Evolutionary conservation across 2,329 filamentous ascomycete genomes (phyloP).

Genomic region (Fusarium sp.): DNA sequence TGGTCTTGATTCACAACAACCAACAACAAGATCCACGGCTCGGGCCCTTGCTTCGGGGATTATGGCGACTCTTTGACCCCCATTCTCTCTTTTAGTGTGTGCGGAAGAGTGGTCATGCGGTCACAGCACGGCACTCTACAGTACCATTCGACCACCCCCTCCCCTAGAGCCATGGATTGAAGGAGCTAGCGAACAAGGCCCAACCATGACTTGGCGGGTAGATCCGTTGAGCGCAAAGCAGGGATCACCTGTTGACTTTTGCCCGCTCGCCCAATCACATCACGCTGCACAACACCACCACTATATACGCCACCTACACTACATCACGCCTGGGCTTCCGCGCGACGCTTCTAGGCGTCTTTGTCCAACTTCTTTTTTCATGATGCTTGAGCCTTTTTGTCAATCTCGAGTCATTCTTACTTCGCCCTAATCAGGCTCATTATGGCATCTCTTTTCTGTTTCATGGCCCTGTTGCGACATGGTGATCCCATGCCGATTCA

Average conservation of each 20-base stretch:
- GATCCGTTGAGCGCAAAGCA: slow-evolving; percentile 47
- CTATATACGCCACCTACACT: slow-evolving; percentile 24
- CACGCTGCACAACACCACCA: slow-evolving; percentile 15
- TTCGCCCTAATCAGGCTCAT: slow-evolving; percentile 13
- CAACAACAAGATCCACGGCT: slow-evolving; percentile 8
- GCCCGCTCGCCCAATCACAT: slow-evolving; percentile 21
- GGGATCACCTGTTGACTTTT: slow-evolving; percentile 31
- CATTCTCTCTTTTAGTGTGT: slow-evolving; percentile 31
- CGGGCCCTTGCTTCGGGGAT: slow-evolving; percentile 27
- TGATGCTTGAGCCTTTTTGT: slow-evolving; percentile 28
- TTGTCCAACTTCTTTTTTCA: slow-evolving; percentile 17
- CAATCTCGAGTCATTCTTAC: slow-evolving; percentile 35
- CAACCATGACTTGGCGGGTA: slow-evolving; percentile 49
- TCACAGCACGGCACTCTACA: slow-evolving; percentile 41
- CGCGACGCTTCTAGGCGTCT: slow-evolving; percentile 40
- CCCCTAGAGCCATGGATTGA: slow-evolving; percentile 20
- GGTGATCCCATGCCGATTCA: slow-evolving; percentile 16
- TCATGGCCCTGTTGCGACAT: slow-evolving; percentile 6
- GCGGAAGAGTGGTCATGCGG: slow-evolving; percentile 44
- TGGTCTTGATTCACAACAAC: slow-evolving; percentile 13
- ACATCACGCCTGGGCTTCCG: slow-evolving; percentile 17
- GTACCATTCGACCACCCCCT: slow-evolving; percentile 31
- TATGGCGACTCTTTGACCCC: slow-evolving; percentile 29
- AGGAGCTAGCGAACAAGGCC: slow-evolving; percentile 35
- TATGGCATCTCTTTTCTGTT: slow-evolving; percentile 18